Evolutionary conservation across 2,329 filamentous ascomycete genomes (phyloP), one percentile per base, ranked within the genome.

Genomic region (Curvularia hawaiiensis): DNA sequence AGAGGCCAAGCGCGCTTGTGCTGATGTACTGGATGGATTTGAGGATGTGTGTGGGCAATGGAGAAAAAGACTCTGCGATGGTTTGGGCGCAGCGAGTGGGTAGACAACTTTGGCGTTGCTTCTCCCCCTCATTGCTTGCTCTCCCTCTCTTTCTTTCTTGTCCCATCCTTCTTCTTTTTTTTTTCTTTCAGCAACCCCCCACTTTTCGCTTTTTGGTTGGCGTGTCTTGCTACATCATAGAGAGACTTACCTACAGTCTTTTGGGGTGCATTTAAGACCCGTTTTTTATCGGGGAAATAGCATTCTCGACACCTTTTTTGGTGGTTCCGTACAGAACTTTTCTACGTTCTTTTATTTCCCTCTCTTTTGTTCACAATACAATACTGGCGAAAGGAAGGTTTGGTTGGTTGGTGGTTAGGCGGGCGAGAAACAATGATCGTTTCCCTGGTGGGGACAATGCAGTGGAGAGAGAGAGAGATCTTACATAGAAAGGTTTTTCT

Each of bases 11-110:
- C 84, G 83, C 22, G 90, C 94, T 14, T 98, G 95, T 76, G 84
- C 88, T 4, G 92, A 96, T 59, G 93, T 99, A 1, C 88, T 97
- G 33, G 89, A 89, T 45, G 95, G 95, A 0, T 98, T 99, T 70
- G 94, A 97, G 76, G 89, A 92, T 72, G 88, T 94, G 1, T 97
- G 92, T 78, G 89, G 93, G 56, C 85, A 86, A 55, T 95, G 93
- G 90, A 86, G 93, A 72, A 87, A 88, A 70, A 85, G 90, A 65
- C 78, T 96, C 47, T 83, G 92, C 44, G 75, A 75, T 52, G 71
- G 74, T 9, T 55, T 76, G 55, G 73, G 72, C 28, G 74, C 74
- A 31, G 72, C 72, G 47, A 74, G 70, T 72, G 72, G 71, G 63
- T 75, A 71, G 62, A 55, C 12, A 35, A 35, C 9, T 14, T 18